Evolutionary conservation across 805 yeast species (phyloP), one percentile per base, ranked within the genome.

Genomic region (Starmerella powellii): DNA sequence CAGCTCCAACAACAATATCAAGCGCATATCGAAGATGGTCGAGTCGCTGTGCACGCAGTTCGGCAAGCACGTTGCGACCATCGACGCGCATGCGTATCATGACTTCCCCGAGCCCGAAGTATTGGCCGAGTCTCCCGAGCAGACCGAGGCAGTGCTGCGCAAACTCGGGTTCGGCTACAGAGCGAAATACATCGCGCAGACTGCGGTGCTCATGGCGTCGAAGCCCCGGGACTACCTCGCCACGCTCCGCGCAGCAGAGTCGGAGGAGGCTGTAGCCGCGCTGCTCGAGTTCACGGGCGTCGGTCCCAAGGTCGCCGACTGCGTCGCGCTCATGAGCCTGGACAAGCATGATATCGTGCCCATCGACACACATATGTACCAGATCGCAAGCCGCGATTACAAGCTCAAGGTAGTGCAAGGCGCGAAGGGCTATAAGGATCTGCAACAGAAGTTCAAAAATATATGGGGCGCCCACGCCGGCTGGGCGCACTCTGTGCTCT

Each of bases 261-360:
- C 76, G 49, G 67, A 63, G 34, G 70, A 66, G 5, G 77, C 78
- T 2, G 80, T 76, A 47, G 65, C 67, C 6, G 74, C 70, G 37
- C 62, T 91, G 32, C 65, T 80, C 49, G 67, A 72, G 47, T 79
- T 81, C 52, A 67, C 72, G 3, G 98, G 98, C 1, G 95, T 91
- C 0, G 98, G 98, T 0, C 97, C 97, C 0, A 91, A 91, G 62
- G 97, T 91, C 1, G 96, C 98, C 0, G 98, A 91, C 54, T 91
- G 98, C 59, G 91, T 91, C 13, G 78, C 93, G 49, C 65, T 91
- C 34, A 88, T 91, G 96, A 78, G 91, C 2, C 66, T 88, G 46
- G 88, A 81, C 53, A 79, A 82, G 58, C 84, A 81, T 54, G 84
- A 79, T 42, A 73, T 84, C 10, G 95, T 91, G 3, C 98, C 98